These are phyloP conservation scores for Fonsecaea multimorphosa DNA, from an alignment of 2,329 filamentous ascomycete species.

Conservation along the genomic window DNA sequence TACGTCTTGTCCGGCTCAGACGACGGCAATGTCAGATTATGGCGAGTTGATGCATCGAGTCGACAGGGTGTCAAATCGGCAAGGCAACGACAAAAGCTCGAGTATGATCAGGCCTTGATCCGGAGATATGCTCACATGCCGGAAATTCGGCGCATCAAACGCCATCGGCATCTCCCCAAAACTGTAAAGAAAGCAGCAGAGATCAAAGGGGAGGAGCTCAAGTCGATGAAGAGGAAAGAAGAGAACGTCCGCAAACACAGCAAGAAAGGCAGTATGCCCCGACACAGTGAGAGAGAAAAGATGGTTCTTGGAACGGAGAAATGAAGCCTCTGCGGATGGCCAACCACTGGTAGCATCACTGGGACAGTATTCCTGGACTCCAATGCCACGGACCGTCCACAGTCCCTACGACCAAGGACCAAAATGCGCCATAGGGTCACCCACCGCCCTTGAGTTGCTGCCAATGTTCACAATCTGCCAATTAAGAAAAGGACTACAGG, in stretches of 20 bases:
- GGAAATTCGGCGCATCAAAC: slow-evolving; percentile 86
- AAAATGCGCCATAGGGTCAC: background rate
- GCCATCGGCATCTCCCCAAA: slow-evolving; percentile 90
- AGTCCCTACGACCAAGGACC: background rate
- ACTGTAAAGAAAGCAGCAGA: slow-evolving; percentile 93
- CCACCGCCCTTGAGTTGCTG: background rate
- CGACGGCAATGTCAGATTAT: slow-evolving; percentile 88
- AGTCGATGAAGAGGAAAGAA: slow-evolving; percentile 84
- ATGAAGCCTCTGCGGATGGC: slow-evolving; percentile 45
- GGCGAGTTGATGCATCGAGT: slow-evolving; percentile 84
- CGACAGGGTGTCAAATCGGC: slow-evolving; percentile 85
- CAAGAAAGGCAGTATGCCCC: slow-evolving; percentile 77
- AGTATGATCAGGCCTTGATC: slow-evolving; percentile 87
- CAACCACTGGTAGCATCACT: background rate
- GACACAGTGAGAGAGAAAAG: slow-evolving; percentile 86
- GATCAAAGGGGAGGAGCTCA: slow-evolving; percentile 90
- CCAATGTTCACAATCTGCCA: background rate
- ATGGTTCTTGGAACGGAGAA: slow-evolving; percentile 77
- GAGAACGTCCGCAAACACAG: slow-evolving; percentile 94
- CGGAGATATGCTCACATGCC: slow-evolving; percentile 93
- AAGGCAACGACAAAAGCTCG: slow-evolving; percentile 82
- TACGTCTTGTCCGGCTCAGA: slow-evolving; percentile 91
- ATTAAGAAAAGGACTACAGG: background rate
- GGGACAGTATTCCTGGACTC: background rate
- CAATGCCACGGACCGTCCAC: no score